These are phyloP conservation scores for Lepraria neglecta DNA, from an alignment of 495 filamentous ascomycete species.

Conservation along the genomic window DNA sequence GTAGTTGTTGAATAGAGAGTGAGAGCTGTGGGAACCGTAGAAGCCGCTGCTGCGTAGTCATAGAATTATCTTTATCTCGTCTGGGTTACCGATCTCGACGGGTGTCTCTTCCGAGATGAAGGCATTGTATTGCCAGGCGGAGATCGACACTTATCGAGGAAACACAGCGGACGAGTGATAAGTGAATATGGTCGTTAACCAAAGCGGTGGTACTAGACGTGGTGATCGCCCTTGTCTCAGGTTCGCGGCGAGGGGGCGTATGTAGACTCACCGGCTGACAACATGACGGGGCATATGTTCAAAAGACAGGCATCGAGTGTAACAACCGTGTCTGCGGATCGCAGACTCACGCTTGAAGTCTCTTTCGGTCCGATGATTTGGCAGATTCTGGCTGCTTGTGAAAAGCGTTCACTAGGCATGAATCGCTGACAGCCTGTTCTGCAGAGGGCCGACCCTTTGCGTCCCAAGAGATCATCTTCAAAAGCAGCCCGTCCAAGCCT, in stretches of 20 bases:
- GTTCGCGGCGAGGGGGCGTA: background rate
- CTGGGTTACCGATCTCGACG: background rate
- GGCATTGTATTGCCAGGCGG: background rate
- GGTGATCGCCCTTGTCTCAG: too few relatives aligned
- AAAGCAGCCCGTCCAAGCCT: background rate
- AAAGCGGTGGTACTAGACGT: too few relatives aligned
- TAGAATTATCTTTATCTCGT: too few relatives aligned
- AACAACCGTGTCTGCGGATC: background rate
- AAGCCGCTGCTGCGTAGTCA: too few relatives aligned
- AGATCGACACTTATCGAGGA: background rate
- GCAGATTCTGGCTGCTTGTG: background rate
- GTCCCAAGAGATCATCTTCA: background rate
- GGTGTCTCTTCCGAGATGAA: background rate
- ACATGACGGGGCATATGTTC: background rate
- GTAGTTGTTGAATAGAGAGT: too few relatives aligned
- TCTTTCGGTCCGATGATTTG: background rate
- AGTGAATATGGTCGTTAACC: background rate
- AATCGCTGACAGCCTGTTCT: background rate
- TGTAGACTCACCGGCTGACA: too few relatives aligned
- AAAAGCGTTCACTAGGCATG: background rate
- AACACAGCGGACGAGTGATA: background rate
- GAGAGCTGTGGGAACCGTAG: too few relatives aligned
- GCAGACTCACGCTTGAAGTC: background rate
- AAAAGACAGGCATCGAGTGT: background rate
- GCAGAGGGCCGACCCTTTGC: background rate